phyloP scores from a whole-genome alignment of 2,329 filamentous ascomycete species.

The Paecilomyces formosus region DNA sequence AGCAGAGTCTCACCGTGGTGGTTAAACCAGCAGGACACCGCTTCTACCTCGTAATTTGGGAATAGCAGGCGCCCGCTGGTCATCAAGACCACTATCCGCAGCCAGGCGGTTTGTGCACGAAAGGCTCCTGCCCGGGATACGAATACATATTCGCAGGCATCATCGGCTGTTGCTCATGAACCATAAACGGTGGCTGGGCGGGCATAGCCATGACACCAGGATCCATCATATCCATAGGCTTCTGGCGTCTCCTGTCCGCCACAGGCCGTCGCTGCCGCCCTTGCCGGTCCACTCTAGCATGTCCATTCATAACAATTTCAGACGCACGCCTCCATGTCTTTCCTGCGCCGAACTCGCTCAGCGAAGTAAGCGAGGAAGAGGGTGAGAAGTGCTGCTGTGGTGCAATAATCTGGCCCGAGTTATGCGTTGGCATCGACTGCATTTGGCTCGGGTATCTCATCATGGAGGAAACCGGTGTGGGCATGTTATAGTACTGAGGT shows the following conservation, averaged over 20 bases:
- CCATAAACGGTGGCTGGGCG: constrained; percentile 3
- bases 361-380: background rate
- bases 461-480: constrained; percentile 15
- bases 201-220: background rate
- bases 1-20: background rate
- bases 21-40: background rate
- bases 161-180: constrained; percentile 11
- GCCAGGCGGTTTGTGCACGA: constrained; percentile 14
- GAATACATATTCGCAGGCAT: constrained; percentile 22
- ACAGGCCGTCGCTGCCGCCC: constrained; percentile 10
- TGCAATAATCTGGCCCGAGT: constrained; percentile 4
- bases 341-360: background rate
- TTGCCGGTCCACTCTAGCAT: constrained; percentile 12
- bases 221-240: background rate
- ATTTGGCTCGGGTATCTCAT: constrained; percentile 16
- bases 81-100: constrained; percentile 7
- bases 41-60: background rate
- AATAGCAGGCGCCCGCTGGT: background rate
- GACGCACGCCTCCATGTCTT: constrained; percentile 23
- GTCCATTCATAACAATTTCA: constrained; percentile 8
- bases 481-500: constrained; percentile 17
- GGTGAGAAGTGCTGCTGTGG: too few species aligned
- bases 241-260: constrained; percentile 8
- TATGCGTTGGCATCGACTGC: constrained; percentile 15
- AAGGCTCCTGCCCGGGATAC: constrained; percentile 16